These are phyloP conservation scores for Fusarium longipes DNA, from an alignment of 2,329 filamentous ascomycete genomes.

Conservation along the genomic window DNA sequence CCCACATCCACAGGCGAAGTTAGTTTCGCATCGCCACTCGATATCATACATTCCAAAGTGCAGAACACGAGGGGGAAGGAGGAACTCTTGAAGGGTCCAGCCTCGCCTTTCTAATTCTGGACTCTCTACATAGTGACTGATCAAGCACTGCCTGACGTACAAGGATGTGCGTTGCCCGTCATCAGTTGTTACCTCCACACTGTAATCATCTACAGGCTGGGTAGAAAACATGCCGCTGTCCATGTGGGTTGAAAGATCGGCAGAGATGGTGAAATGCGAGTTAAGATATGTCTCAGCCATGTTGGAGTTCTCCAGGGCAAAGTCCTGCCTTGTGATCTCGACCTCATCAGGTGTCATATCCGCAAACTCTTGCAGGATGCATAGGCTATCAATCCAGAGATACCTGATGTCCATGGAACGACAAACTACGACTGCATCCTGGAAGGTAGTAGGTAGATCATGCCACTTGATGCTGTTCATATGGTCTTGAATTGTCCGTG, in stretches of 20 bases:
- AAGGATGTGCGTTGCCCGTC: fast-evolving
- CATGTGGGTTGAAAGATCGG: background rate
- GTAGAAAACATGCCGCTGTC: conserved; percentile 1
- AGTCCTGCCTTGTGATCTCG: background rate
- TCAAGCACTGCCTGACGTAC: background rate
- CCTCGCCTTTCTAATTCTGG: background rate
- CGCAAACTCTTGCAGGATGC: background rate
- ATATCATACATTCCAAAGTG: background rate
- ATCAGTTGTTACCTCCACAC: fast-evolving
- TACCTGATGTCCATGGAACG: background rate
- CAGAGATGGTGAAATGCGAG: background rate
- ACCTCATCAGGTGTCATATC: background rate
- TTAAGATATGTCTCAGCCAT: background rate
- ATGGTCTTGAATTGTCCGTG: background rate
- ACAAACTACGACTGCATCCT: background rate
- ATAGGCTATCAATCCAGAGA: conserved; percentile 4
- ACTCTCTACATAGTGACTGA: background rate
- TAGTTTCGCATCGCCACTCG: background rate
- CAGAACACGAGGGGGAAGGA: background rate
- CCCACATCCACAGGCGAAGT: background rate
- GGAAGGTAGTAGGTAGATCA: background rate
- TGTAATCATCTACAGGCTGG: background rate
- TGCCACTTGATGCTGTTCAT: background rate
- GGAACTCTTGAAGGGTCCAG: conserved; percentile 2
- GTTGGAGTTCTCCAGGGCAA: background rate